Percentiles rank a stretch among this genome's conserved stretches.
These are phyloP conservation scores for Annulohypoxylon maeteangense DNA, from an alignment of 495 filamentous ascomycete species.

Conservation along the genomic window DNA sequence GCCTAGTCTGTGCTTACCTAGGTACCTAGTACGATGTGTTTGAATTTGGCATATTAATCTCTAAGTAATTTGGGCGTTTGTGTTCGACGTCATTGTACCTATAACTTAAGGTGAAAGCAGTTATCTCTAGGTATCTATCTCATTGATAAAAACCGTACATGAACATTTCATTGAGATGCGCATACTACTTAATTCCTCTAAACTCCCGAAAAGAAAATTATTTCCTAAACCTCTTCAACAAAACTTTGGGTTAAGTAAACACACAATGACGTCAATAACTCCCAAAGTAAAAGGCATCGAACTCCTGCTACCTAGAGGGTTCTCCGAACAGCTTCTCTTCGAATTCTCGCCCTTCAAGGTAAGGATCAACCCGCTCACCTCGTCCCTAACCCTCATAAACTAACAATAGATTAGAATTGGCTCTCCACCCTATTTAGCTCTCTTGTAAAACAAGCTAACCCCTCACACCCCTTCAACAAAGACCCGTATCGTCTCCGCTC, in stretches of 20 bases:
- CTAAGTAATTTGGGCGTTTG: too few species aligned
- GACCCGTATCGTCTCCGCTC: slow-evolving; percentile 75
- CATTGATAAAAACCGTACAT: too few species aligned
- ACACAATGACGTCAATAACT: slow-evolving; percentile 62
- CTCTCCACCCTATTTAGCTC: slow-evolving; percentile 72
- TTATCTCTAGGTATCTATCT: too few species aligned
- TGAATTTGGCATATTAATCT: too few species aligned
- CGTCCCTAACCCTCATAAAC: slow-evolving; percentile 2
- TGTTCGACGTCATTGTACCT: too few species aligned
- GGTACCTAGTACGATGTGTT: too few species aligned
- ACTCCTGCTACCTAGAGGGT: slow-evolving; percentile 66
- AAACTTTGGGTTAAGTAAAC: too few species aligned
- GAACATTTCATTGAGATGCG: slow-evolving; percentile 8
- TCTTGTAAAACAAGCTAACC: slow-evolving; percentile 65
- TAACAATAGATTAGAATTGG: slow-evolving; percentile 64
- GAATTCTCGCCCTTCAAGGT: slow-evolving; percentile 75
- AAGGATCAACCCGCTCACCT: slow-evolving; percentile 12
- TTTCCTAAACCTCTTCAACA: too few species aligned
- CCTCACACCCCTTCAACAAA: slow-evolving; percentile 74
- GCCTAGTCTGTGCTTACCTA: too few species aligned
- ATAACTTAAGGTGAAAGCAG: too few species aligned
- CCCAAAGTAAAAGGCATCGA: slow-evolving; percentile 58
- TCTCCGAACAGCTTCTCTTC: slow-evolving; percentile 72
- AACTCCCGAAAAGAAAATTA: too few species aligned
- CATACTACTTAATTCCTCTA: not conserved